Evolutionary conservation across 805 yeast species (phyloP), one percentile per base, ranked within the genome.

Genomic region (Yarrowia phangngaensis): DNA sequence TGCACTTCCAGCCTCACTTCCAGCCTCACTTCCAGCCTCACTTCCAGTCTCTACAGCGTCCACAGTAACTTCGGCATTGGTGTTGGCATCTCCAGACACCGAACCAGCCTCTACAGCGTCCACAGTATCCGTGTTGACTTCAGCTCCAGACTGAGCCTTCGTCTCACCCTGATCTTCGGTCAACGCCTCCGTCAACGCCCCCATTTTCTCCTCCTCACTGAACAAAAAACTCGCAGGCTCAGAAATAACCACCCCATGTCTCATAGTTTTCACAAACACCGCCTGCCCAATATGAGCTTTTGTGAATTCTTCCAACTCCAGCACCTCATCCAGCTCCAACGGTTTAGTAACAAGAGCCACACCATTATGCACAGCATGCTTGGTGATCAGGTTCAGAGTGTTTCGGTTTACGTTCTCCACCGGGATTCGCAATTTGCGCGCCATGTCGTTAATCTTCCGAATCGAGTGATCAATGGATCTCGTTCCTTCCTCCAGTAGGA

Each of bases 311-410:
- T 70, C 73, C 26, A 74, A 58, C 23, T 54, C 51, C 2, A 52
- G 12, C 59, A 62, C 46, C 48, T 63, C 51, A 55, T 71, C 53
- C 53, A 68, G 57, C 43, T 64, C 54, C 1, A 81, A 57, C 6
- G 79, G 77, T 53, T 75, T 75, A 0, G 90, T 75, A 58, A 82
- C 86, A 41, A 85, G 60, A 1, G 84, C 90, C 20, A 79, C 71
- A 13, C 90, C 90, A 63, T 88, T 87, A 65, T 87, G 95, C 9
- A 84, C 85, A 6, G 80, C 89, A 56, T 79, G 75, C 20, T 74
- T 70, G 17, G 87, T 72, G 56, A 84, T 61, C 6, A 68, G 60
- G 57, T 84, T 81, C 56, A 87, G 64, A 22, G 76, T 79, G 54
- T 76, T 45, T 49, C 36, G 36, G 53, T 72, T 72, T 17, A 70